These are phyloP conservation scores for Yamagishiella unicocca DNA, from an alignment of 139 green algal genomes.

Conservation along the genomic window DNA sequence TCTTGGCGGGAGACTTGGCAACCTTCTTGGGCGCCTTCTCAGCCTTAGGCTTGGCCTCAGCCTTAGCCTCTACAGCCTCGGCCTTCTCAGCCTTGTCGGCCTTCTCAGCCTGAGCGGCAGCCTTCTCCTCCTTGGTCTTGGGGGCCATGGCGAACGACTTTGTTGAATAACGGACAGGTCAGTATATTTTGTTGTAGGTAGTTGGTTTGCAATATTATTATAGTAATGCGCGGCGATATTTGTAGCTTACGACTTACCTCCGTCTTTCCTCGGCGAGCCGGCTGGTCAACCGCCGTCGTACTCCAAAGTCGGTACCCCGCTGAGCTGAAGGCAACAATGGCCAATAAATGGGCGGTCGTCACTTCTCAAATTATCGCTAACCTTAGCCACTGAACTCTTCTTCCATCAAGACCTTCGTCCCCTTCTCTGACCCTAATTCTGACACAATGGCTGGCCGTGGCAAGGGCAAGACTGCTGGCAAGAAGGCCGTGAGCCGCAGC, in stretches of 20 bases:
- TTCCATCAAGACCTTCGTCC: too few relatives aligned
- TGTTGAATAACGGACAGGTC: too few relatives aligned
- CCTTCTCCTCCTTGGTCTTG: slow-evolving; percentile 21
- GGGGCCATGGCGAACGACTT: too few relatives aligned
- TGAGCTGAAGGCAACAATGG: too few relatives aligned
- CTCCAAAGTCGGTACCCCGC: too few relatives aligned
- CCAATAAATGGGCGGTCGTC: not conserved
- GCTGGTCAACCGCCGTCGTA: too few relatives aligned
- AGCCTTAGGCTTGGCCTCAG: slow-evolving; percentile 2
- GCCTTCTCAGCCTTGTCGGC: not conserved
- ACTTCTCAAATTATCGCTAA: not conserved
- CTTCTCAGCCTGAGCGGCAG: not conserved
- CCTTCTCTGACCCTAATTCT: too few relatives aligned
- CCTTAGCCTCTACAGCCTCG: not conserved
- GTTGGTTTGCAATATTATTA: too few relatives aligned
- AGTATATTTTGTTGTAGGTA: not conserved
- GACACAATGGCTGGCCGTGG: slow-evolving; percentile 28
- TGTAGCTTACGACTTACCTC: too few relatives aligned
- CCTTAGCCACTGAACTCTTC: not conserved
- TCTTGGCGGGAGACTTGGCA: not conserved
- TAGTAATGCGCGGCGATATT: too few relatives aligned
- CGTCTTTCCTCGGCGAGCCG: too few relatives aligned
- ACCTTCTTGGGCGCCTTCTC: not conserved
- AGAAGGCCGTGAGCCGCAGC: slow-evolving; percentile 73
- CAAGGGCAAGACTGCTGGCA: slow-evolving; percentile 49